Evolutionary conservation across 2,329 filamentous ascomycete species (phyloP), one percentile per base, ranked within the genome.

Genomic region (Sclerotinia nivalis): DNA sequence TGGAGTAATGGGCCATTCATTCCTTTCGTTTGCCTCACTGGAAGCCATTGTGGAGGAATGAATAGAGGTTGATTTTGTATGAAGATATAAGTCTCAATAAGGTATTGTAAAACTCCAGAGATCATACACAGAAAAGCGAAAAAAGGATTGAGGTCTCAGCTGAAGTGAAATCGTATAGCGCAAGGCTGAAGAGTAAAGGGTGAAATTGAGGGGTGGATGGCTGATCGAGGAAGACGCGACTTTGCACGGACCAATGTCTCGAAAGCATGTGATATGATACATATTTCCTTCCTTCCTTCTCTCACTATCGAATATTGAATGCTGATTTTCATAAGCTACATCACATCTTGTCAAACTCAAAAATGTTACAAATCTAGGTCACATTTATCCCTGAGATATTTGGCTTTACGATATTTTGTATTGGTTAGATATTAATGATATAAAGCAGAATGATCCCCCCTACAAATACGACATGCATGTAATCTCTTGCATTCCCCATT

Each of bases 1-100:
- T 56, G 62, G 50, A 55, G 47, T 56, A 13, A 66, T 66, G n/a
- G 62, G 62, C 62, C 62, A 66, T 18, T 56, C 49, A n/a, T 52
- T 64, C 60, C 47, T 52, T 0, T 52, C 47, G 47, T 25, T 54
- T 66, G 25, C 34, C 34, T 55, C 60, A 8, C 15, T 18, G 8
- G 62, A 55, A 31, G 49, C 22, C 62, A 66, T 45, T 13, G 20
- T 31, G 15, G 12, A 66, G 28, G 49, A 55, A 31, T 7, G 7
- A 40, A 4, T 4, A 45, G 47, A 40, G 47, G 15, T 52, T 22
- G 50, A 66, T 15, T 43, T 20, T 20, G 4, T 10, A 22, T 12
- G 7, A 54, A 18, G 10, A n/a, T 66, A 66, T 12, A 9, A 13
- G 28, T 52, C 40, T 5, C 4, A 22, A 15, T 55, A 13, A 9